Percentiles rank a stretch among this genome's conserved stretches.
phyloP scores from a whole-genome alignment of 345 rosid genomes.

The Capsella bursapastoris region DNA sequence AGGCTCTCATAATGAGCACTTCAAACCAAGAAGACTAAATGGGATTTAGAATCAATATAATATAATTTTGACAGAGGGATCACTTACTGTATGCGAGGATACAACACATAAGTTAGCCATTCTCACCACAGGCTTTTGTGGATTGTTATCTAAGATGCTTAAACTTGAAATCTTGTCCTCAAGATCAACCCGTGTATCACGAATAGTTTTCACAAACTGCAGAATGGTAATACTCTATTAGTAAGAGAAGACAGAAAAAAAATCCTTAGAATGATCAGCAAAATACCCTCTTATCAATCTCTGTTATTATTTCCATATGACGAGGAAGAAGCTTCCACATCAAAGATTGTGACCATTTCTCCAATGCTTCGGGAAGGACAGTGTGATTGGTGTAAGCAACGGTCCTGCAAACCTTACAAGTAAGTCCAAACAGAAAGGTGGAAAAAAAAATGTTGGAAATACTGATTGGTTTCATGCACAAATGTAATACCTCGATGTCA shows the following conservation, averaged over 20 bases:
- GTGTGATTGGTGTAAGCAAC: conserved; percentile 98
- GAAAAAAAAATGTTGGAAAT: background rate
- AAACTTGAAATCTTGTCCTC: conserved; percentile 80
- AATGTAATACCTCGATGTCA: conserved; percentile 62
- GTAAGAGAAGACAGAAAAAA: conserved; percentile 23
- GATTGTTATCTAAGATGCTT: conserved; percentile 82
- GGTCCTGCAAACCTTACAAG: conserved; percentile 56
- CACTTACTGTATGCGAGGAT: conserved; percentile 80
- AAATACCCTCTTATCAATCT: conserved; percentile 85
- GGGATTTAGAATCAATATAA: background rate
- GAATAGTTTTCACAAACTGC: conserved; percentile 77
- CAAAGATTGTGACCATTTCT: conserved; percentile 94
- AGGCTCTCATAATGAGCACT: conserved; percentile 29
- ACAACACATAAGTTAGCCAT: conserved; percentile 98
- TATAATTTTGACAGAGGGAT: background rate
- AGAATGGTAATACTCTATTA: conserved; percentile 30
- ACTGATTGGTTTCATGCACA: conserved; percentile 21
- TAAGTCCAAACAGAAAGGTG: conserved; percentile 26
- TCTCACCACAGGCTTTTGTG: conserved; percentile 88
- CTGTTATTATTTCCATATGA: conserved; percentile 97
- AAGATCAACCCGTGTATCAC: conserved; percentile 60
- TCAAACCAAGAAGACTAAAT: conserved; percentile 20
- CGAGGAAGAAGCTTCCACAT: conserved; percentile 99
- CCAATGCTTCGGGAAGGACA: conserved; percentile 98
- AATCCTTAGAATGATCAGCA: conserved; percentile 6